phyloP scores from a whole-genome alignment of 352 stramenopile species.

The Globisporangium cystogenes region DNA sequence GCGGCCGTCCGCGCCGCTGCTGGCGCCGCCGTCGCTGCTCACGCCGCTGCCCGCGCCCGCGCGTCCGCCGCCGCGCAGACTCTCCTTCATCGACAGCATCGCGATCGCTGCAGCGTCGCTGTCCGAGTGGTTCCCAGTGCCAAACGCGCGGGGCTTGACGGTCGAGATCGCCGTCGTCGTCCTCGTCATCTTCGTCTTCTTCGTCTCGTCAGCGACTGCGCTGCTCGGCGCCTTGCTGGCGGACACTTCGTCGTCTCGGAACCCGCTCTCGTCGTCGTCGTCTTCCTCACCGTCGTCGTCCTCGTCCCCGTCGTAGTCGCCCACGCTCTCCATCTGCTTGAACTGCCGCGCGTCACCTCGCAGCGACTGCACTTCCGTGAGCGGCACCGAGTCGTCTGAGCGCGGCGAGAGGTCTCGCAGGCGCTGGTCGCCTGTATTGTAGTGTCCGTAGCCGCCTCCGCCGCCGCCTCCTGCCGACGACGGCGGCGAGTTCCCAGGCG shows the following conservation, averaged over 20 bases:
- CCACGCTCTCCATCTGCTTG: conserved; percentile 50
- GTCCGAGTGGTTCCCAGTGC: conserved; percentile 48
- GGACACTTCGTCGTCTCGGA: conserved; percentile 20
- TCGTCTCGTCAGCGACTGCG: background rate
- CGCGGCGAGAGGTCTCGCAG: conserved; percentile 25
- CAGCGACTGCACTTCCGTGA: conserved; percentile 70
- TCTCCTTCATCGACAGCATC: conserved; percentile 81
- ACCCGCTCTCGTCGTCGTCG: conserved; percentile 26
- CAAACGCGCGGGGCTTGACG: background rate
- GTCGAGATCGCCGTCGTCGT: background rate
- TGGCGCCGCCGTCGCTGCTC: conserved; percentile 36
- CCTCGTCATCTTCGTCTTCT: no score
- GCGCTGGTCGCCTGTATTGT: conserved; percentile 3
- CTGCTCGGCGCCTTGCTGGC: background rate
- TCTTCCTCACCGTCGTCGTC: conserved; percentile 67
- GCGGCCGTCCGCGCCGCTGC: conserved; percentile 26
- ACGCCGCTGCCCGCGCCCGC: conserved; percentile 15
- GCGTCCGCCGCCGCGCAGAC: conserved; percentile 9
- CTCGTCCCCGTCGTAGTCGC: conserved; percentile 57
- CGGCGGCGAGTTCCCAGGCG: conserved; percentile 8
- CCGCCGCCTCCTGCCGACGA: background rate
- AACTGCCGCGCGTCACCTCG: conserved; percentile 71
- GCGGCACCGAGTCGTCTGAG: conserved; percentile 53
- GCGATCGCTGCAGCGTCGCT: conserved; percentile 68
- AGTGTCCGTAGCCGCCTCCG: conserved; percentile 1